Percentiles rank a stretch among this genome's conserved stretches.
Evolutionary conservation across 768 basidiomycete species (phyloP).

Genomic region (Tulasnella sp.): DNA sequence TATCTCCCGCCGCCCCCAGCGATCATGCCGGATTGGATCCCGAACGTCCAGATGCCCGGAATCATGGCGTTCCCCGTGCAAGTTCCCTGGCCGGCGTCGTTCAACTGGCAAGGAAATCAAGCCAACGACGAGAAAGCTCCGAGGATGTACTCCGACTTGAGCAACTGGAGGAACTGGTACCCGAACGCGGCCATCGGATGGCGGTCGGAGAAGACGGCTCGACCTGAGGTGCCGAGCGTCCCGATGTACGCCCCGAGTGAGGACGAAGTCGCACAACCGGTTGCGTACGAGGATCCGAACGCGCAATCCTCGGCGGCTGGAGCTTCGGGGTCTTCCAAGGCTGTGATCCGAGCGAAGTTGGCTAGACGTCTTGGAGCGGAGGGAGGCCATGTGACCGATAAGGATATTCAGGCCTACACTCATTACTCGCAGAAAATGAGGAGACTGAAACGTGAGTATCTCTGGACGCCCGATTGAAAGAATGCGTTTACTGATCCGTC

Average conservation of each 20-base stretch:
- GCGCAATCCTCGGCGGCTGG: constrained; percentile 17
- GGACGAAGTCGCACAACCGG: constrained; percentile 16
- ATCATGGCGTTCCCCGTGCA: constrained; percentile 36
- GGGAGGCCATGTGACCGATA: constrained; percentile 41
- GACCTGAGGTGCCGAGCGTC: constrained; percentile 15
- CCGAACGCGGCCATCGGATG: constrained; percentile 22
- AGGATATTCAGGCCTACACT: constrained; percentile 56
- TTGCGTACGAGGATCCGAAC: constrained; percentile 12
- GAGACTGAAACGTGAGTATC: constrained; percentile 47
- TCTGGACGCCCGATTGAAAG: neutral
- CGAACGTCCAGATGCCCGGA: constrained; percentile 33
- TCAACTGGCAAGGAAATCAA: constrained; percentile 10
- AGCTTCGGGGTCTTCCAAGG: constrained; percentile 15
- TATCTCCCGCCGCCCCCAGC: constrained; percentile 46
- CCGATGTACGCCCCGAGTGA: constrained; percentile 1
- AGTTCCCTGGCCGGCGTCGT: constrained; percentile 39
- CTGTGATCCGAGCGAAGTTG: constrained; percentile 16
- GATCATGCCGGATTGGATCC: constrained; percentile 37
- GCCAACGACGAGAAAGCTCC: neutral
- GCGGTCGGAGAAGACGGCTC: constrained; percentile 54
- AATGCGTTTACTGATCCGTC: neutral
- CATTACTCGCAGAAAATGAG: constrained; percentile 45
- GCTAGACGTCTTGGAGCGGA: constrained; percentile 36
- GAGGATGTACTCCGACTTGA: neutral
- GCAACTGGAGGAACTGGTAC: constrained; percentile 1